Base-by-base conservation (phyloP, 306 rosid genomes). In the Quercus aquifolioides region DNA sequence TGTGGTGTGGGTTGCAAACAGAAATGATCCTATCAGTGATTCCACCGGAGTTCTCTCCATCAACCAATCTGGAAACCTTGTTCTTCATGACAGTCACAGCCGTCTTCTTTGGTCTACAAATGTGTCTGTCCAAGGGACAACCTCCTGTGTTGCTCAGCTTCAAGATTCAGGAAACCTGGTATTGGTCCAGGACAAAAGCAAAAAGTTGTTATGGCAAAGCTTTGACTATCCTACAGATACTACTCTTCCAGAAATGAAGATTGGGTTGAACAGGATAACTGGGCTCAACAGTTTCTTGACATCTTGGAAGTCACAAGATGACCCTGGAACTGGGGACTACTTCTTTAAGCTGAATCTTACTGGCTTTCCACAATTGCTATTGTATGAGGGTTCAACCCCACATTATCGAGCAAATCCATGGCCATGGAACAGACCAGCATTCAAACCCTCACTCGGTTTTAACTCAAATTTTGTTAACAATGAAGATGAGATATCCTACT, bases 271-370 rank as follows among this genome's bases (percentile, higher is more conserved):
- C 41, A 13, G 30, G 3, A 70, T n/a, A 56, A 59, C 38, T 9
- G 78, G 81, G 12, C 13, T 79, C 55, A 30, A 83, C 67, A 73
- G 78, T 7, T 76, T 20, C 26, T 46, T 83, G 5, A 75, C 74
- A 25, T 75, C 84, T 3, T 83, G 86, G 86, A 75, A 70, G 18
- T 79, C 86, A 41, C 33, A 80, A 71, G 62, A 60, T 70, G 79
- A 62, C 46, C 46, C 46, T 41, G 11, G 46, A 7, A 41, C 46
- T 41, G 46, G 46, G 46, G 0, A 41, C 46, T 41, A 8, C 46
- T 5, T 0, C 10, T 41, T 5, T 7, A 41, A 41, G 46, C 8
- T 41, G 10, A 41, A 41, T 41, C 46, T 8, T 5, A 5, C 46
- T 6, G 46, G 11, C 46, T 5, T 1, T 41, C 46, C 46, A 6